Base-by-base conservation (phyloP, 140 eudicot genomes). In the Stevia rebaudiana region DNA sequence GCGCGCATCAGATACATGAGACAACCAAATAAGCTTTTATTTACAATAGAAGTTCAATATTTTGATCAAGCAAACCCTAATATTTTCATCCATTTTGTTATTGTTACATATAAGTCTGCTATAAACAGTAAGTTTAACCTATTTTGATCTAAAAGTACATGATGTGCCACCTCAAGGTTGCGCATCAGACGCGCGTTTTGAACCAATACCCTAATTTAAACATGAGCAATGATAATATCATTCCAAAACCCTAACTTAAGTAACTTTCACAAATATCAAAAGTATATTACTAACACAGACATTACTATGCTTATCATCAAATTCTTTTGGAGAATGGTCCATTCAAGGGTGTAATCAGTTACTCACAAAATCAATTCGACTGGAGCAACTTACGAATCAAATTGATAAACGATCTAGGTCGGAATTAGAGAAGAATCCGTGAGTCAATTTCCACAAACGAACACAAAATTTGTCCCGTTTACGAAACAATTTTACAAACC, bases 201-300 rank as follows among this genome's bases (percentile, higher is more conserved):
- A 28, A 28, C 33, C 33, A 28, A 28, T 2, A 28, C 7, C 22
- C 24, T 30, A 25, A 47, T 46, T 23, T 11, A 65, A 65, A 13
- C 33, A 67, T 19, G 21, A 47, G 43, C 62, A 46, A 8, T 35
- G 6, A 17, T 54, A 18, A 22, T 2, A 9, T 31, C 48, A 15
- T 55, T 28, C 16, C 54, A 21, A 6, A 68, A 33, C 66, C 72
- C 73, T 47, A 77, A 48, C 31, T 46, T 44, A 42, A 30, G 31
- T 3, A 15, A 28, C 41, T 0, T 25, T 22, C 9, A 21, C 2
- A 10, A n/a, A 17, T 44, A n/a, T 1, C 25, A 28, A 33, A 35
- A 9, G 19, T 17, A 67, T 13, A 51, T 11, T 51, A 11, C 25
- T 8, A 16, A 16, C 13, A 48, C 61, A 53, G 5, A 40, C 37